Percentiles rank a stretch among this genome's conserved stretches.
phyloP scores from a whole-genome alignment of 2,329 filamentous ascomycete genomes.

The Nannizziopsis arthrosporioides region DNA sequence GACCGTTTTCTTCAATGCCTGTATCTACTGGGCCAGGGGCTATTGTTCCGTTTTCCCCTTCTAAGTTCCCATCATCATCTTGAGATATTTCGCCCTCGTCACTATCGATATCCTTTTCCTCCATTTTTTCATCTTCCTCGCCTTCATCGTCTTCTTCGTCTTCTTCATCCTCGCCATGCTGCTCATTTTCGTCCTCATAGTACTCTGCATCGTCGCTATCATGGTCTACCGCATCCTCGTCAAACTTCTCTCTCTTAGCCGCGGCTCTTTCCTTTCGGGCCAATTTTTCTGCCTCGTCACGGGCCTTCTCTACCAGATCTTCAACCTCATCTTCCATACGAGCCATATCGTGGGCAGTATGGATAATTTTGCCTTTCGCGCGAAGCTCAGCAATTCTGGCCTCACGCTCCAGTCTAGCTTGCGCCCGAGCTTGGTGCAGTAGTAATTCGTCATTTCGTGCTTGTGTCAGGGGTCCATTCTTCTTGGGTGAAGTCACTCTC shows the following conservation, averaged over 20 bases:
- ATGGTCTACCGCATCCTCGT: conserved; percentile 26
- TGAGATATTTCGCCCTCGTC: conserved; percentile 24
- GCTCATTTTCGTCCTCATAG: conserved; percentile 36
- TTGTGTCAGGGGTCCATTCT: conserved; percentile 49
- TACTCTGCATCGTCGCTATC: conserved; percentile 43
- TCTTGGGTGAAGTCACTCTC: conserved; percentile 50
- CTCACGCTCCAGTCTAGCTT: conserved; percentile 66
- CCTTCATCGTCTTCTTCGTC: conserved; percentile 29
- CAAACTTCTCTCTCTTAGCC: conserved; percentile 52
- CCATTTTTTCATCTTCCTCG: conserved; percentile 40
- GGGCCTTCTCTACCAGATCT: conserved; percentile 73
- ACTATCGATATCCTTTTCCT: conserved; percentile 29
- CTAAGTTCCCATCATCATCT: conserved; percentile 14
- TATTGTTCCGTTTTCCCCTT: conserved; percentile 19
- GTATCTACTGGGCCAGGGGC: conserved; percentile 16
- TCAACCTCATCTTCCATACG: conserved; percentile 73
- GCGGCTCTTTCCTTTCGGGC: conserved; percentile 64
- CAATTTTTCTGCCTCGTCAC: conserved; percentile 67
- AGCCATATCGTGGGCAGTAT: conserved; percentile 77
- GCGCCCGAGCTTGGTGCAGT: conserved; percentile 60
- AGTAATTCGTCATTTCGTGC: conserved; percentile 58
- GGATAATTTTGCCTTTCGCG: conserved; percentile 67
- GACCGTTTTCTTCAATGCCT: neutral
- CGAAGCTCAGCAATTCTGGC: conserved; percentile 65
- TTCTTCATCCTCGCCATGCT: conserved; percentile 28